Base-by-base conservation (phyloP, 768 basidiomycete genomes). In the Leccinum incarnatum region DNA sequence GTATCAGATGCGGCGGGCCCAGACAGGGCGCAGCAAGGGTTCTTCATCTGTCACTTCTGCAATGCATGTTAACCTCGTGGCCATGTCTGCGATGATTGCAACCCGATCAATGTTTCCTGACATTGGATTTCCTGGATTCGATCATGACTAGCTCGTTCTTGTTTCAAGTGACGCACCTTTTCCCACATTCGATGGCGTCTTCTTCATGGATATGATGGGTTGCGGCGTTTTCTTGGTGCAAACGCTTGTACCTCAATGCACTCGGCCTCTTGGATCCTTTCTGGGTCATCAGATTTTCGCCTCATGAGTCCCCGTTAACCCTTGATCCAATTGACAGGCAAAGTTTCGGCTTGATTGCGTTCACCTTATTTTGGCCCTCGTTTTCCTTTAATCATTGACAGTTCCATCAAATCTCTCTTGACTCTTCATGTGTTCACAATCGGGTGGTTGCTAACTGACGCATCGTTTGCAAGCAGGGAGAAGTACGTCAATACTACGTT, bases 401-500 rank as follows among this genome's bases (percentile, higher is more conserved):
- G 46, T 29, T 40, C 53, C 23, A 47, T 57, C 42, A 29, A 53
- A 53, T 55, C 52, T 56, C 53, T 58, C 40, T 54, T 50, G 54
- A 56, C 49, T 61, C 34, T 54, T 59, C 49, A 46, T 57, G 27
- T 15, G 34, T 58, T 61, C 53, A 51, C 62, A 19, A 32, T 27
- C 34, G 53, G 59, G 36, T 56, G 51, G 30, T 51, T 53, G 12
- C 50, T 54, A 49, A 61, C 69, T 72, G 49, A 72, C 51, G 40
- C 53, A n/a, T 64, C 42, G 53, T 53, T 50, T 57, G 47, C 56
- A 60, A 48, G 55, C 63, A 74, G 74, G 73, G 69, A 40, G 74
- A 75, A 63, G 32, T 75, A 71, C 73, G 61, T 61, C 72, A 67
- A 59, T 74, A 75, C 61, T 74, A 73, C 53, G 42, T 48, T 36